These are phyloP conservation scores for Russula sp. DNA, from an alignment of 768 basidiomycete species.

Conservation along the genomic window DNA sequence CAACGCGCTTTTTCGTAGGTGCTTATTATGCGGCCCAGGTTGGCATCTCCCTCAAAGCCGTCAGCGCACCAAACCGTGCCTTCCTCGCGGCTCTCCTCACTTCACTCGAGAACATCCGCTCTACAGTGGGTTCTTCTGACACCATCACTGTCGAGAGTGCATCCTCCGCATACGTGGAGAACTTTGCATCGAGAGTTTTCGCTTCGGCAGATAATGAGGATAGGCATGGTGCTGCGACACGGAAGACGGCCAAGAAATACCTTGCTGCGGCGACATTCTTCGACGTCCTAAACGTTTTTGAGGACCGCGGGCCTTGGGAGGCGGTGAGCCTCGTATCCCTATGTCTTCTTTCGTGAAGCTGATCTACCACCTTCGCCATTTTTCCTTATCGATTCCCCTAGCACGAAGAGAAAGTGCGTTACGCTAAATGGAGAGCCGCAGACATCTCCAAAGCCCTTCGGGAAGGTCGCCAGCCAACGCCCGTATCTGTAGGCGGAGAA, in stretches of 20 bases:
- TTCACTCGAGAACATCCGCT: slow-evolving; percentile 75
- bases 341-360: not conserved
- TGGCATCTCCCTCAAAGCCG: slow-evolving; percentile 68
- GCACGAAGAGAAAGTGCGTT: slow-evolving; percentile 84
- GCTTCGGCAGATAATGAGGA: slow-evolving; percentile 86
- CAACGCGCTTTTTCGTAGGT: slow-evolving; percentile 39
- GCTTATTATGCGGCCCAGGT: slow-evolving; percentile 89
- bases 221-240: slow-evolving; percentile 63
- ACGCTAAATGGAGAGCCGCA: slow-evolving; percentile 96
- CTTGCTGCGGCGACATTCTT: slow-evolving; percentile 92
- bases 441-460: slow-evolving; percentile 92
- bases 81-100: slow-evolving; percentile 71
- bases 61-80: slow-evolving; percentile 53
- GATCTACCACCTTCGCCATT: not conserved
- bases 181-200: slow-evolving; percentile 92
- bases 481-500: slow-evolving; percentile 60
- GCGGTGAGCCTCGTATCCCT: slow-evolving; percentile 7
- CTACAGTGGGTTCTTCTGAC: slow-evolving; percentile 63
- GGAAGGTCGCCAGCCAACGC: slow-evolving; percentile 78
- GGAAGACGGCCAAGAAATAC: slow-evolving; percentile 92
- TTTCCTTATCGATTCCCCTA: slow-evolving; percentile 29
- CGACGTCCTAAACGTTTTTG: slow-evolving; percentile 75
- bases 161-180: slow-evolving; percentile 86
- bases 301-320: slow-evolving; percentile 20
- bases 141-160: slow-evolving; percentile 77